Conservation (phyloP, 306 rosid genomes). For the Trichosanthes truncata region DNA sequence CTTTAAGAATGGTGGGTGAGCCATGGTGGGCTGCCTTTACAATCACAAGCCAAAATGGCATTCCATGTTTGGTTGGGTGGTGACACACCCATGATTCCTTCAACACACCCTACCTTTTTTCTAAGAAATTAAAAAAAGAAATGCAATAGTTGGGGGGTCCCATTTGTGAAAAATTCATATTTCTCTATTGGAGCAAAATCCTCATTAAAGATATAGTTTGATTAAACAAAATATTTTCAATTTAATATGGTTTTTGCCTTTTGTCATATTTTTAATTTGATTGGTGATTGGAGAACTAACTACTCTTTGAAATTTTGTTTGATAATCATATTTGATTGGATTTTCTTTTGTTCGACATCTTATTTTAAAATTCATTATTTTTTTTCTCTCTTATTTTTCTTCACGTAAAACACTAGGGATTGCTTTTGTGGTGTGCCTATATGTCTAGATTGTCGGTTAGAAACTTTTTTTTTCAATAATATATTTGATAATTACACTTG, state of each 20-base stretch:
- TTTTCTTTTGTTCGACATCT: neutral
- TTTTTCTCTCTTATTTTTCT: neutral
- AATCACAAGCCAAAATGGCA: constrained; percentile 5
- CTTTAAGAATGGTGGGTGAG: neutral
- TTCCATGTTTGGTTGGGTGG: constrained; percentile 2
- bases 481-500: neutral
- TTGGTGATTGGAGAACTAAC: neutral
- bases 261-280: neutral
- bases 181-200: neutral
- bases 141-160: neutral
- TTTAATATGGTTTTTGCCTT: neutral
- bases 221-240: neutral
- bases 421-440: neutral
- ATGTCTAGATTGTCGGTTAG: neutral
- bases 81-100: neutral
- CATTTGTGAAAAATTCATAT: neutral
- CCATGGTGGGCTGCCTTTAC: constrained; percentile 7
- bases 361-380: neutral
- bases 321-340: neutral
- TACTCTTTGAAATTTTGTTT: neutral
- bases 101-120: neutral
- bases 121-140: neutral
- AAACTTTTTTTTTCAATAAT: neutral
- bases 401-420: neutral
- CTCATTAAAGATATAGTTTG: constrained; percentile 1